A percentile compares a stretch with the other conserved stretches of the same genome.
Conservation (phyloP, 2,329 filamentous ascomycete species). For the Colletotrichum cordylinicola region DNA sequence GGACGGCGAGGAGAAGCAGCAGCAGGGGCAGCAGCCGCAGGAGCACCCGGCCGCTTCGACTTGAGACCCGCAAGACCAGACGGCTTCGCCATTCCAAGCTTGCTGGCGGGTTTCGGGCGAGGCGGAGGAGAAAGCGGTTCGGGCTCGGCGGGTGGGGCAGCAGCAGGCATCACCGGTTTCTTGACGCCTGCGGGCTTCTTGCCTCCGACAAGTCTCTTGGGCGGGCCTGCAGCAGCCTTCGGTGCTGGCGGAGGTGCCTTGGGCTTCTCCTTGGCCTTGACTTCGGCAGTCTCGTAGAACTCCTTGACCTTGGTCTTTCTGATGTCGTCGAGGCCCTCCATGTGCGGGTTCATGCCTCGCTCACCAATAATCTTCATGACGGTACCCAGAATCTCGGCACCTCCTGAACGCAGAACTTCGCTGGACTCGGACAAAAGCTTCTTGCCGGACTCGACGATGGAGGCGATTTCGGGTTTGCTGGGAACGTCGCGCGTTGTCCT, state of each 20-base stretch:
- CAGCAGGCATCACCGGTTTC: conserved; percentile 40
- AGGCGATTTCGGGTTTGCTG: conserved; percentile 80
- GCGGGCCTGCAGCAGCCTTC: conserved; percentile 43
- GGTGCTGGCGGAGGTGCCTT: conserved; percentile 75
- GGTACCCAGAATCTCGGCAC: conserved; percentile 90
- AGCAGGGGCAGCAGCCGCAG: neutral
- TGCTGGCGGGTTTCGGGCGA: conserved; percentile 52
- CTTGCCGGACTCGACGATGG: conserved; percentile 86
- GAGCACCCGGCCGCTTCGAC: conserved; percentile 57
- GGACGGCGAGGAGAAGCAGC: conserved; percentile 56
- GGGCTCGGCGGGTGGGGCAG: conserved; percentile 43
- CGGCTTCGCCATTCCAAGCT: conserved; percentile 61
- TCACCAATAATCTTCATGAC: conserved; percentile 99
- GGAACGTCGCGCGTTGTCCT: conserved; percentile 85
- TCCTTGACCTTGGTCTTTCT: conserved; percentile 96
- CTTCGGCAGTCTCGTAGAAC: conserved; percentile 71
- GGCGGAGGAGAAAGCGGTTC: conserved; percentile 64
- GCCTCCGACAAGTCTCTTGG: conserved; percentile 53
- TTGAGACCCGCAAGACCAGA: conserved; percentile 63
- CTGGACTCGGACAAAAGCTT: conserved; percentile 91
- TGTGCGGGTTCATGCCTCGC: conserved; percentile 88
- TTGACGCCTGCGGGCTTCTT: conserved; percentile 47
- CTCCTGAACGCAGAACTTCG: conserved; percentile 83
- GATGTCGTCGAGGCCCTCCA: conserved; percentile 94
- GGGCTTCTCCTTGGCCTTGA: conserved; percentile 70